Conservation (phyloP, 1,284 basidiomycete species). For the Ustilago vetiveriae region DNA sequence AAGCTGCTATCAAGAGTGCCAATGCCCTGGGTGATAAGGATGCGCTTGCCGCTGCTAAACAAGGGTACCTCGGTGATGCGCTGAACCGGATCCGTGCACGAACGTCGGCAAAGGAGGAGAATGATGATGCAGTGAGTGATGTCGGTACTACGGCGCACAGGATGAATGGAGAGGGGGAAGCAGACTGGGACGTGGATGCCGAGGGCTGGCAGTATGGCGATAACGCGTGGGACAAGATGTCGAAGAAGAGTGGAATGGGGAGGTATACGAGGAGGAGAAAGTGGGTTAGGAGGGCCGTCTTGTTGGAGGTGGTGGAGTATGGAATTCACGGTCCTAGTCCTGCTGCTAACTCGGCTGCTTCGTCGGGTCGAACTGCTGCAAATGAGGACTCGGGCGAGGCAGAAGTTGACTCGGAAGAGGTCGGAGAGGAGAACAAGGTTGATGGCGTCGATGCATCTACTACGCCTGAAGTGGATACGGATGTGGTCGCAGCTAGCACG, state of each 20-base stretch:
- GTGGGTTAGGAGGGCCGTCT: conserved; percentile 68
- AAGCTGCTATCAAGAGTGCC: conserved; percentile 34
- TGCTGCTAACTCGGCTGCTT: background rate
- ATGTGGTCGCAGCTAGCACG: conserved; percentile 16
- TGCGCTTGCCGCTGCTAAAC: conserved; percentile 29
- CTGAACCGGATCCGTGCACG: conserved; percentile 34
- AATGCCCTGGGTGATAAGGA: conserved; percentile 30
- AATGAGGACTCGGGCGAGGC: conserved; percentile 4
- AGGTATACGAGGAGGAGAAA: conserved; percentile 70
- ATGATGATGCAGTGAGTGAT: conserved; percentile 18
- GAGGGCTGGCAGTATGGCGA: conserved; percentile 95
- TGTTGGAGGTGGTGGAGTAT: conserved; percentile 65
- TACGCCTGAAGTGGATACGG: conserved; percentile 7
- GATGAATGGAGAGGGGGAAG: conserved; percentile 1
- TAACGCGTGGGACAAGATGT: conserved; percentile 90
- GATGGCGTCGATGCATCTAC: conserved; percentile 8
- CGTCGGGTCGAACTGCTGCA: background rate
- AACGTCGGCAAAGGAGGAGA: background rate
- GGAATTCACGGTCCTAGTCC: conserved; percentile 34
- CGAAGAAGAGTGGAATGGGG: conserved; percentile 81
- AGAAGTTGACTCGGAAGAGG: background rate
- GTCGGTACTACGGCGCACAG: conserved; percentile 27
- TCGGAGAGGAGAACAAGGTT: conserved; percentile 6
- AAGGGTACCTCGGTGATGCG: conserved; percentile 46
- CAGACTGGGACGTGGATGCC: conserved; percentile 73